A percentile compares a stretch with the other conserved stretches of the same genome.
Conservation (phyloP, 768 basidiomycete genomes). For the Hebeloma cylindrosporum region DNA sequence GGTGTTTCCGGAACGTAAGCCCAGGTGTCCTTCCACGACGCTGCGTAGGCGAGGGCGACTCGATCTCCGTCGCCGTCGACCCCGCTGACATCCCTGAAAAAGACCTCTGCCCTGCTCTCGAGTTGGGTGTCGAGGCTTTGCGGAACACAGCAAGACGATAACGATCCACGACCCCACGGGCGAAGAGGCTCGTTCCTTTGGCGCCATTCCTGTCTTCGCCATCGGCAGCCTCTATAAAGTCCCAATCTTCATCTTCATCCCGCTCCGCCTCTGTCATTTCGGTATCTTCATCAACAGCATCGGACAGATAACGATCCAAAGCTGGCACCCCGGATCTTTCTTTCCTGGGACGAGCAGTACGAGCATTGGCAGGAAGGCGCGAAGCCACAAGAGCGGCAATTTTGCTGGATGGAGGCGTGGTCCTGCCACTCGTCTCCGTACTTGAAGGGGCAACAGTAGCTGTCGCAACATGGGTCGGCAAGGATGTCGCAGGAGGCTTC, state of each 20-base stretch:
- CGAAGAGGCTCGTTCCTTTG: slow-evolving; percentile 79
- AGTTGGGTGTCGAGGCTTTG: slow-evolving; percentile 65
- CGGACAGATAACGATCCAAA: slow-evolving; percentile 69
- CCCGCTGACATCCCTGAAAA: slow-evolving; percentile 60
- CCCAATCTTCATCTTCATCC: slow-evolving; percentile 88
- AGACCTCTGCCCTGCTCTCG: slow-evolving; percentile 39
- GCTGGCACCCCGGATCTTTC: slow-evolving; percentile 86
- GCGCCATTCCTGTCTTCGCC: slow-evolving; percentile 84
- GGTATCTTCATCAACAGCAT: slow-evolving; percentile 50
- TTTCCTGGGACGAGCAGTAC: slow-evolving; percentile 45
- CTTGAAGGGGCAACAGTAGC: slow-evolving; percentile 7
- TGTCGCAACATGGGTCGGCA: slow-evolving; percentile 6
- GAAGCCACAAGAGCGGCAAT: slow-evolving; percentile 19
- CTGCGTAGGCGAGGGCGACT: slow-evolving; percentile 50
- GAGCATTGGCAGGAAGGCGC: slow-evolving; percentile 25
- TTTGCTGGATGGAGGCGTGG: slow-evolving; percentile 26
- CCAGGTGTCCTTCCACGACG: slow-evolving; percentile 69
- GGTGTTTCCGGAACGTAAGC: slow-evolving; percentile 70
- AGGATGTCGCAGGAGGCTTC: too few species aligned
- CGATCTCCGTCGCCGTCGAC: slow-evolving; percentile 48
- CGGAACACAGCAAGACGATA: slow-evolving; percentile 86
- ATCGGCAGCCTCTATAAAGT: slow-evolving; percentile 79
- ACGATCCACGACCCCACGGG: slow-evolving; percentile 88
- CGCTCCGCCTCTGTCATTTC: slow-evolving; percentile 42
- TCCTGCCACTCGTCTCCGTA: slow-evolving; percentile 27